Evolutionary conservation across 306 rosid genomes (phyloP).

Genomic region (Styphnolobium japonicum): DNA sequence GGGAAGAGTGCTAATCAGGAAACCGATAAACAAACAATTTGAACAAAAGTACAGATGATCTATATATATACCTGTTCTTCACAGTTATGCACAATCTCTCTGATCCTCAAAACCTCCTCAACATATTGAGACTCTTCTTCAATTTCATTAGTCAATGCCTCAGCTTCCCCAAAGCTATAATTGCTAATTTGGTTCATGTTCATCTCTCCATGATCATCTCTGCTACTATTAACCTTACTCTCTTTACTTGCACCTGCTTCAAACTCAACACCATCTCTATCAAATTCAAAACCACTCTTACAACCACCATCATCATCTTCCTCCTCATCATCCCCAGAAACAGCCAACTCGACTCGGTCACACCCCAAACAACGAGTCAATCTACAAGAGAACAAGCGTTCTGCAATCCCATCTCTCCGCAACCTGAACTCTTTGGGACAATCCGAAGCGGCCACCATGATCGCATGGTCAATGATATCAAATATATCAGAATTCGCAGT

Average conservation of each 20-base stretch:
- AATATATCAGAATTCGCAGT: slow-evolving; percentile 65
- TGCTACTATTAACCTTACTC: slow-evolving; percentile 61
- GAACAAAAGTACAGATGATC: not conserved
- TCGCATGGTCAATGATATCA: slow-evolving; percentile 69
- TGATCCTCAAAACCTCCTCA: slow-evolving; percentile 80
- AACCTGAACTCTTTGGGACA: slow-evolving; percentile 68
- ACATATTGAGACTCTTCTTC: slow-evolving; percentile 63
- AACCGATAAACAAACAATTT: not conserved
- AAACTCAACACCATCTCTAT: slow-evolving; percentile 38
- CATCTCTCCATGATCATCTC: slow-evolving; percentile 51
- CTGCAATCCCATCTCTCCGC: slow-evolving; percentile 68
- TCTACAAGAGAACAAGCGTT: slow-evolving; percentile 52
- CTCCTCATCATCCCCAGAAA: slow-evolving; percentile 36
- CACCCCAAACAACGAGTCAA: slow-evolving; percentile 60
- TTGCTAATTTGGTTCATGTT: slow-evolving; percentile 48
- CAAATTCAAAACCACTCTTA: slow-evolving; percentile 47
- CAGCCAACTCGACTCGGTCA: slow-evolving; percentile 49
- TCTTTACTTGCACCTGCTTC: slow-evolving; percentile 81
- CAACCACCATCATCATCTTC: slow-evolving; percentile 29
- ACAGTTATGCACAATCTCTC: slow-evolving; percentile 40
- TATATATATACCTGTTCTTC: slow-evolving; percentile 74
- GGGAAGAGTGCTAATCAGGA: not conserved
- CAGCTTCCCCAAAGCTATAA: slow-evolving; percentile 74
- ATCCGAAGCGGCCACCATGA: slow-evolving; percentile 80
- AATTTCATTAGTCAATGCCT: slow-evolving; percentile 90